Conservation (phyloP, 2,329 filamentous ascomycete genomes). For the Domatiomyces catenatus region DNA sequence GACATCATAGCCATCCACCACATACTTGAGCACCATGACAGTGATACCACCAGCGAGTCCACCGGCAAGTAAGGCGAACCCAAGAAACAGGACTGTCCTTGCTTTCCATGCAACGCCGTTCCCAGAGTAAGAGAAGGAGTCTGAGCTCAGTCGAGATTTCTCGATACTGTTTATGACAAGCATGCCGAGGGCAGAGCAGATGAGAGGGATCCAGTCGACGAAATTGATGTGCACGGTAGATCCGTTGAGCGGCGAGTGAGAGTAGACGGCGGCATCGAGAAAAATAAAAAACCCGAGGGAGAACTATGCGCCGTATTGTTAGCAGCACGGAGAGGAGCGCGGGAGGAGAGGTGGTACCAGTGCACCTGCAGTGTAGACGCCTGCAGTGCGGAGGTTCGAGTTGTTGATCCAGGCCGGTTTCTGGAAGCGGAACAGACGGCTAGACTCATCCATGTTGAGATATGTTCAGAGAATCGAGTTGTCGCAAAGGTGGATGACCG, state of each 20-base stretch:
- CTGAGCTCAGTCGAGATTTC: conserved; percentile 48
- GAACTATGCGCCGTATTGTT: conserved; percentile 34
- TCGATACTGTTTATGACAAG: conserved; percentile 59
- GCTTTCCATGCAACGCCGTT: conserved; percentile 58
- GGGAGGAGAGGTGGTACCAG: conserved; percentile 35
- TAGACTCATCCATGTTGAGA: conserved; percentile 11
- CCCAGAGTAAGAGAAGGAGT: conserved; percentile 50
- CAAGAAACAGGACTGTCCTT: conserved; percentile 50
- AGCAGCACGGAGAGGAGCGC: neutral
- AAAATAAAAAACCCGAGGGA: conserved; percentile 55
- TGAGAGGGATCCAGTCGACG: conserved; percentile 56
- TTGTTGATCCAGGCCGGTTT: conserved; percentile 54
- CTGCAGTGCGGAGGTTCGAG: conserved; percentile 45
- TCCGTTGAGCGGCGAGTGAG: conserved; percentile 45
- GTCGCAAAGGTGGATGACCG: neutral
- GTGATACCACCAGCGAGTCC: conserved; percentile 52
- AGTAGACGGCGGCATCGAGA: conserved; percentile 50
- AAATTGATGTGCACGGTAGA: conserved; percentile 51
- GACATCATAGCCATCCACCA: conserved; percentile 43
- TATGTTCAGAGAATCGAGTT: neutral
- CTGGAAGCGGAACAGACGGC: conserved; percentile 51
- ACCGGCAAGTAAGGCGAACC: conserved; percentile 53
- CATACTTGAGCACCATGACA: conserved; percentile 53
- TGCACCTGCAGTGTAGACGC: conserved; percentile 51
- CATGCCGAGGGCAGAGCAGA: conserved; percentile 55